These are phyloP conservation scores for Borovskyia barvae DNA, from an alignment of 208 protist genomes.

Conservation along the genomic window DNA sequence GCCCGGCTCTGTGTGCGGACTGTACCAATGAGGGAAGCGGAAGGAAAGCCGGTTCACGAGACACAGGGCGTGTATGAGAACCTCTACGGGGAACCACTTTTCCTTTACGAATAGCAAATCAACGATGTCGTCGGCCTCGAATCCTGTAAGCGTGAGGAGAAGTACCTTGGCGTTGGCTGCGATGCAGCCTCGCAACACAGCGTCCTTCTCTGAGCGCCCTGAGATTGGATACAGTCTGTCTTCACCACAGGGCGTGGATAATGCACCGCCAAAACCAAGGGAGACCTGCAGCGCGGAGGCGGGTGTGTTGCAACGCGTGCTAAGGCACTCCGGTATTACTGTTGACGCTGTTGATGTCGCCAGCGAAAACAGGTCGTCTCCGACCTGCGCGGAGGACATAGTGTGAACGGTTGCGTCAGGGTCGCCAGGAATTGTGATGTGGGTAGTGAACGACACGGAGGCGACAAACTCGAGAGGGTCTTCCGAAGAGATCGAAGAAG, in stretches of 20 bases:
- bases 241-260: not conserved
- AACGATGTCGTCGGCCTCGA: constrained; percentile 36
- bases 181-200: constrained; percentile 7
- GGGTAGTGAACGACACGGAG: constrained; percentile 3
- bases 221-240: too few species aligned
- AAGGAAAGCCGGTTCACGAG: constrained; percentile 40
- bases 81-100: constrained; percentile 32
- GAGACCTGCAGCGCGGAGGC: not conserved
- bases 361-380: not conserved
- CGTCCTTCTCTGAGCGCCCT: constrained; percentile 12
- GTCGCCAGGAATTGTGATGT: constrained; percentile 14
- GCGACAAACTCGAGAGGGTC: not conserved
- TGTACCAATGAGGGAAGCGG: constrained; percentile 31
- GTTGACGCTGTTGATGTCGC: not conserved
- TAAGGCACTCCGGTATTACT: constrained; percentile 10
- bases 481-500: not conserved
- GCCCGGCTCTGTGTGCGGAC: not conserved
- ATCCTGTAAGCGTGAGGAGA: constrained; percentile 19
- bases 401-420: not conserved
- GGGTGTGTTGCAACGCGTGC: constrained; percentile 17
- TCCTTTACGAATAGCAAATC: constrained; percentile 27
- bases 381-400: constrained; percentile 3
- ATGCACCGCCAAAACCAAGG: not conserved
- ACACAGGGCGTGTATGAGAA: constrained; percentile 39
- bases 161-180: constrained; percentile 10